Evolutionary conservation across 2,329 filamentous ascomycete species (phyloP).

Genomic region (Trichophyton benhamiae): DNA sequence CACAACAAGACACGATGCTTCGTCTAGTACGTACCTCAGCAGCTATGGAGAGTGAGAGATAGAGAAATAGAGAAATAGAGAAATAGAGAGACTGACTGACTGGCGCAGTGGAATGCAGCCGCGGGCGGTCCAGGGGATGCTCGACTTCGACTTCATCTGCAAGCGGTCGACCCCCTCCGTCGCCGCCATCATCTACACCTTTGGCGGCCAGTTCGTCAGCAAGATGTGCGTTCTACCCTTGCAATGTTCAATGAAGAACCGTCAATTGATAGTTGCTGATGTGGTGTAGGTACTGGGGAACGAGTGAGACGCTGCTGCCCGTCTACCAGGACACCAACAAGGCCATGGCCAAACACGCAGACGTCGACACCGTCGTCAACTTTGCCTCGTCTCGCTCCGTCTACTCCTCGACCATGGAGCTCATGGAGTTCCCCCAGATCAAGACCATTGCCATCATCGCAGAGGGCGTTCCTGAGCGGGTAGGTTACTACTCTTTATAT

Average conservation of each 20-base stretch:
- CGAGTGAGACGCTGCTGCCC: slow-evolving; percentile 93
- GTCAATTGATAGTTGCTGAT: no score
- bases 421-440: slow-evolving; percentile 94
- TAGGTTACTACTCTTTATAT: slow-evolving; percentile 34
- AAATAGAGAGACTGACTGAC: not conserved
- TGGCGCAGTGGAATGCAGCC: slow-evolving; percentile 71
- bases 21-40: slow-evolving; percentile 57
- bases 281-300: slow-evolving; percentile 74
- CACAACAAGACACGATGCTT: slow-evolving; percentile 99
- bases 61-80: not conserved
- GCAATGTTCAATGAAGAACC: no score
- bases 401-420: slow-evolving; percentile 95
- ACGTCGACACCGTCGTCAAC: slow-evolving; percentile 98
- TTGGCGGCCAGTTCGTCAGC: slow-evolving; percentile 99
- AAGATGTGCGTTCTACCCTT: slow-evolving; percentile 58
- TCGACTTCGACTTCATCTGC: slow-evolving; percentile 99
- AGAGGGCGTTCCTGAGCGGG: slow-evolving; percentile 95
- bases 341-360: slow-evolving; percentile 89
- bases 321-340: slow-evolving; percentile 93
- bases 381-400: slow-evolving; percentile 98
- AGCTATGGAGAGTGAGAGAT: not conserved
- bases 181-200: slow-evolving; percentile 99
- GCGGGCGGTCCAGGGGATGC: slow-evolving; percentile 80
- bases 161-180: slow-evolving; percentile 94
- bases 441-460: slow-evolving; percentile 99